A percentile compares a stretch with the other conserved stretches of the same genome.
These are phyloP conservation scores for Pharnaceum exiguum DNA, from an alignment of 148 eudicot species.

Conservation along the genomic window DNA sequence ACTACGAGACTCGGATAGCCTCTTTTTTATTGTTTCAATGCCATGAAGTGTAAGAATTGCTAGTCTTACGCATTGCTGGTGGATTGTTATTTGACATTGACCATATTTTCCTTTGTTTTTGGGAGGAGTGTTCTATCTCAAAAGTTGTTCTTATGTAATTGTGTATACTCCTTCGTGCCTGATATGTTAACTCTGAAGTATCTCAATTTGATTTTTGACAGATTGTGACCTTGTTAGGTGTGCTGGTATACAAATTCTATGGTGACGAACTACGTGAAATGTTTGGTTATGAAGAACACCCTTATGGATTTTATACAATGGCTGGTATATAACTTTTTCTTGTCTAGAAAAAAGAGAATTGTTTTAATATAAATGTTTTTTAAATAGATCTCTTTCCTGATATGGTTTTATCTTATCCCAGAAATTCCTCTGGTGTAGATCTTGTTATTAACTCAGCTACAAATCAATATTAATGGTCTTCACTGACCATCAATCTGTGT, in stretches of 20 bases:
- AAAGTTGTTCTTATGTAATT: conserved; percentile 4
- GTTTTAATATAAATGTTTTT: neutral
- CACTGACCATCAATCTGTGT: neutral
- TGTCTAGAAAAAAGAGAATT: neutral
- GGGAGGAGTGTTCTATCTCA: too few species aligned
- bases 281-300: conserved; percentile 98
- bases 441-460: neutral
- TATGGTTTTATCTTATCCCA: neutral
- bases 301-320: conserved; percentile 93
- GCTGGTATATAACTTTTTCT: conserved; percentile 48
- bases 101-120: too few species aligned
- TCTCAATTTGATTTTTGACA: conserved; percentile 26
- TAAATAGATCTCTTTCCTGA: too few species aligned
- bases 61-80: neutral
- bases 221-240: conserved; percentile 89
- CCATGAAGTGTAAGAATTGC: neutral
- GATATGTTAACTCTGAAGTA: conserved; percentile 1
- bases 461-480: neutral
- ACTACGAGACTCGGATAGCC: too few species aligned
- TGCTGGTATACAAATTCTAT: conserved; percentile 83
- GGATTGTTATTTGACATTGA: neutral
- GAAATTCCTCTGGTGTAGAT: neutral
- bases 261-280: conserved; percentile 96
- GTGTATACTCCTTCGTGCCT: neutral
- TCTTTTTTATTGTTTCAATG: neutral